phyloP scores from a whole-genome alignment of 805 yeast species.

The Cyberlindnera mrakii region DNA sequence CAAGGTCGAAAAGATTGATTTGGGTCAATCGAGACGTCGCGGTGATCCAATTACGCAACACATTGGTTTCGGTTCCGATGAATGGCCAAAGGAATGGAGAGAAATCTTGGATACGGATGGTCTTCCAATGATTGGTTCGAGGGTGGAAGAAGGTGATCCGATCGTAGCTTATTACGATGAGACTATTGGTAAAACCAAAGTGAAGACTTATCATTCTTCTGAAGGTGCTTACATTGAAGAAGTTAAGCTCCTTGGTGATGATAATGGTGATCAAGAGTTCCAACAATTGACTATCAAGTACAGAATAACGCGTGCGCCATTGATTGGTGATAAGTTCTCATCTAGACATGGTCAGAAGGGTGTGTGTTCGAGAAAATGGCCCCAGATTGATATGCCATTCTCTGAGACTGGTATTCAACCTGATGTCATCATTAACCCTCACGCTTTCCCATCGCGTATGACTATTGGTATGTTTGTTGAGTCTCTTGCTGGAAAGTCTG shows the following conservation, averaged over 20 bases:
- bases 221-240: conserved; percentile 96
- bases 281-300: conserved; percentile 84
- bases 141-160: conserved; percentile 94
- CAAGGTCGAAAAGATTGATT: conserved; percentile 88
- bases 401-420: conserved; percentile 95
- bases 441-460: conserved; percentile 99
- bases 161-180: conserved; percentile 91
- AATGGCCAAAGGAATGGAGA: conserved; percentile 89
- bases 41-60: conserved; percentile 95
- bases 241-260: conserved; percentile 88
- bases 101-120: conserved; percentile 89
- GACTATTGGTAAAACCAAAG: conserved; percentile 81
- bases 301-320: conserved; percentile 85
- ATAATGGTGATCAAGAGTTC: conserved; percentile 62
- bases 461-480: conserved; percentile 99
- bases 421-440: conserved; percentile 96
- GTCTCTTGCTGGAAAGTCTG: conserved; percentile 97
- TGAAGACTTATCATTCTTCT: conserved; percentile 86
- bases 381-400: conserved; percentile 94
- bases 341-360: conserved; percentile 98
- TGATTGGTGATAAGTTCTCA: conserved; percentile 96
- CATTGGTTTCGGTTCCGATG: conserved; percentile 89
- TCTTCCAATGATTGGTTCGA: conserved; percentile 80
- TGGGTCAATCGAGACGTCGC: conserved; percentile 68
- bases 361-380: conserved; percentile 98